Conservation (phyloP, 129 eudicot species). For the Gnaphalium uliginosum region DNA sequence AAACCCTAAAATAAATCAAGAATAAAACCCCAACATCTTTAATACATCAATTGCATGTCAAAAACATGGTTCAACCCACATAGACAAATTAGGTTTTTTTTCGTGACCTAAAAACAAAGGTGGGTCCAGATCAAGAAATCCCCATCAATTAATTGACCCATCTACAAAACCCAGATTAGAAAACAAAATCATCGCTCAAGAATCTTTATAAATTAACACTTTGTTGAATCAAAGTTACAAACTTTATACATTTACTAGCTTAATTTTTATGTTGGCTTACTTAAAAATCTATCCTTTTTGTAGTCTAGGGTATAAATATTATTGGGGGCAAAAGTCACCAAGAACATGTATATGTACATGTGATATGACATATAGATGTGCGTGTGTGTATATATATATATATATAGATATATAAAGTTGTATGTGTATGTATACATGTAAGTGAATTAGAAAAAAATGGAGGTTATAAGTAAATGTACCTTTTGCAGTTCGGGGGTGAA, state of each 20-base stretch:
- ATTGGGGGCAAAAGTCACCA: constrained; percentile 47
- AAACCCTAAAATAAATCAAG: constrained; percentile 34
- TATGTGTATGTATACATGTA: constrained; percentile 1
- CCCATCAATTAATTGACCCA: constrained; percentile 40
- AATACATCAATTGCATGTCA: constrained; percentile 33
- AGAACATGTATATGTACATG: constrained; percentile 38
- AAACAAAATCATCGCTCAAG: constrained; percentile 26
- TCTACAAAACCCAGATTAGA: constrained; percentile 23
- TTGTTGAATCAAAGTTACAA: constrained; percentile 27
- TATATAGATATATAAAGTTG: constrained; percentile 1
- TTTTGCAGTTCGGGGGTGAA: constrained; percentile 46
- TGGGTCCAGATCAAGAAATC: constrained; percentile 55
- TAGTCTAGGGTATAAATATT: constrained; percentile 35
- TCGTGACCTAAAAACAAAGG: constrained; percentile 51
- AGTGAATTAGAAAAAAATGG: constrained; percentile 34
- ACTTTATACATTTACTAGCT: constrained; percentile 23
- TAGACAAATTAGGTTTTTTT: constrained; percentile 9
- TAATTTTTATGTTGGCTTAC: constrained; percentile 13
- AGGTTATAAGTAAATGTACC: constrained; percentile 53
- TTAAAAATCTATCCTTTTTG: constrained; percentile 31
- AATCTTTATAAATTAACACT: constrained; percentile 18
- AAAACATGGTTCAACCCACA: constrained; percentile 23
- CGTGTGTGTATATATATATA: no score
- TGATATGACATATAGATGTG: constrained; percentile 13
- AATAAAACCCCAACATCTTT: constrained; percentile 17